Conservation (phyloP, 352 stramenopile species). For the Phytophthora cajani region DNA sequence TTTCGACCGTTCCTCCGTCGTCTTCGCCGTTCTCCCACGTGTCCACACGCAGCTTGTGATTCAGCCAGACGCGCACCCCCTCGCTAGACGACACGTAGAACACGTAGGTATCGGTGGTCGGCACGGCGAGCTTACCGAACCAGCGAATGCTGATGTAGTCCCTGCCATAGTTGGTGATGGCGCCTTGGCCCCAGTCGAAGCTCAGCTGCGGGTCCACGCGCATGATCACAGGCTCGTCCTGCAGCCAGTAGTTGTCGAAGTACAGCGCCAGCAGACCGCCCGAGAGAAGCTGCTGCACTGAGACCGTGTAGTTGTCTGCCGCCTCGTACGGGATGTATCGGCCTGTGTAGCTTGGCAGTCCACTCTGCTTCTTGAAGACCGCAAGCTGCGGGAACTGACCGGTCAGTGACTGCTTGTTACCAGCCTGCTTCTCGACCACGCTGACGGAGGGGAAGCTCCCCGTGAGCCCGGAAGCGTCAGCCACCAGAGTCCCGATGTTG, state of each 20-base stretch:
- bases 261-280: slow-evolving; percentile 92
- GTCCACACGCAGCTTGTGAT: slow-evolving; percentile 94
- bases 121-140: slow-evolving; percentile 92
- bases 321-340: slow-evolving; percentile 82
- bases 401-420: slow-evolving; percentile 74
- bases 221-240: slow-evolving; percentile 89
- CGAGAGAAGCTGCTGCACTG: slow-evolving; percentile 91
- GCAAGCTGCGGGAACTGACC: slow-evolving; percentile 72
- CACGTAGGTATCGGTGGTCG: slow-evolving; percentile 89
- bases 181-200: slow-evolving; percentile 91
- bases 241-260: slow-evolving; percentile 97
- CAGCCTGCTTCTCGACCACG: slow-evolving; percentile 74
- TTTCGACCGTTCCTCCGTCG: slow-evolving; percentile 53
- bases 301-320: slow-evolving; percentile 85
- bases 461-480: slow-evolving; percentile 49
- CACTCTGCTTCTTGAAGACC: slow-evolving; percentile 93
- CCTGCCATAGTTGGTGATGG: slow-evolving; percentile 93
- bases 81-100: slow-evolving; percentile 94
- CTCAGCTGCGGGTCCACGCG: slow-evolving; percentile 86
- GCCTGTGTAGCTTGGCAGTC: slow-evolving; percentile 92
- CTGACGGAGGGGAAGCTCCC: slow-evolving; percentile 62
- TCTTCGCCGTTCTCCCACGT: slow-evolving; percentile 79
- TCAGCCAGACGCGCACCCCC: slow-evolving; percentile 92
- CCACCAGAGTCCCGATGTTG: slow-evolving; percentile 73
- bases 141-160: slow-evolving; percentile 96